Base-by-base conservation (phyloP, 192 early-diverging fungal genomes). In the Coemansia furcata region DNA sequence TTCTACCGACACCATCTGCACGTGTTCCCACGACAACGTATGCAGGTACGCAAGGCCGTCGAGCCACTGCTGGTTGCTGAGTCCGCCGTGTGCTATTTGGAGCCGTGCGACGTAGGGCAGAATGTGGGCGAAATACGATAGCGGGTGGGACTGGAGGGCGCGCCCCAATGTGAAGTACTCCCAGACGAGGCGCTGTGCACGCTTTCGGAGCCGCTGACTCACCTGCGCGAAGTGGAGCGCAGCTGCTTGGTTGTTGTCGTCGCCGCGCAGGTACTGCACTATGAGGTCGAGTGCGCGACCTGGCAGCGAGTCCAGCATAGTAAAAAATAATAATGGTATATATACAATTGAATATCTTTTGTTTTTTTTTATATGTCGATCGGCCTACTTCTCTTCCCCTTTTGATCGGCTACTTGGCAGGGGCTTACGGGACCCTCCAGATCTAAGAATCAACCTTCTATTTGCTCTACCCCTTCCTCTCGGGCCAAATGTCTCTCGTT, bases 91-190 rank as follows among this genome's bases (percentile, higher is more conserved):
- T 12, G 66, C 49, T 3, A 77, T 39, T 12, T 72, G 55, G n/a
- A 77, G 26, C 1, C 76, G 76, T 3, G 65, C 49, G 0, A 77
- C 43, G 3, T 49, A 42, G 17, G 57, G 66, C 58, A 71, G 75
- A 1, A 77, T 35, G 8, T 15, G 10, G 1, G 37, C 10, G 58
- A 77, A 77, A n/a, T 9, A 8, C 2, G 38, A 14, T 2, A 30
- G 6, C 0, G 29, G 21, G 7, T 29, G 39, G 1, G 55, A 19
- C 1, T 57, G 36, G 6, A 77, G 39, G 1, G 69, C 43, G 14
- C 72, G 66, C 0, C 62, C 66, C 6, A 77, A 19, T 5, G 76
- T 42, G 38, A 77, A 77, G 63, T 72, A 77, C 58, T 77, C 76
- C 62, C 62, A 77, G 0, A 68, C 70, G 4, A 47, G 62, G 1